Evolutionary conservation across 1,139 yeast species (phyloP).

Genomic region (Suhomyces bokatorum): DNA sequence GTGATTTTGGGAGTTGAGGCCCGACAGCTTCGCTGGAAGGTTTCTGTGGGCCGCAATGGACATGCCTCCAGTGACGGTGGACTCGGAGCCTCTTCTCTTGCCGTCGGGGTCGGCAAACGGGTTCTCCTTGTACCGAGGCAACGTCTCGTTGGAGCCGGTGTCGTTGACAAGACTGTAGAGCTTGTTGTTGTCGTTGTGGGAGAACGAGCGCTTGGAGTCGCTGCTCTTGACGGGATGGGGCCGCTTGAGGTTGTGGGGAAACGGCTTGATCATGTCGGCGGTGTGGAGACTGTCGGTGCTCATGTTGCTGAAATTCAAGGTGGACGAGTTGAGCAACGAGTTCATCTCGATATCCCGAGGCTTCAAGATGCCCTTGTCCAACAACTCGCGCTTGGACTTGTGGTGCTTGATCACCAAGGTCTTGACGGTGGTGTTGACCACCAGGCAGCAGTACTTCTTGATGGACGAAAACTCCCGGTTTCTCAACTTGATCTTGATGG

Average conservation of each 20-base stretch:
- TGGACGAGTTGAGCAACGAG: constrained; percentile 25
- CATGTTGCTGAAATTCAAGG: constrained; percentile 7
- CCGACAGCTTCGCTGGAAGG: constrained; percentile 1
- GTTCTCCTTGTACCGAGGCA: constrained; percentile 2
- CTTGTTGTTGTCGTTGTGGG: constrained; percentile 14
- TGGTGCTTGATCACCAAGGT: constrained; percentile 51
- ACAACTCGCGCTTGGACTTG: constrained; percentile 36
- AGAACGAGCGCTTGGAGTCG: constrained; percentile 1
- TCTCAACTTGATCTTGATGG: constrained; percentile 50
- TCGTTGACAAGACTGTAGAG: constrained; percentile 9
- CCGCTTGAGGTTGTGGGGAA: constrained; percentile 10
- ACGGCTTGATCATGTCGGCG: constrained; percentile 6
- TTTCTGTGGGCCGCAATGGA: not conserved
- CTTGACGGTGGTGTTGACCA: constrained; percentile 58
- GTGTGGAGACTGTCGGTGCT: constrained; percentile 6
- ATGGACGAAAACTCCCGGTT: constrained; percentile 39
- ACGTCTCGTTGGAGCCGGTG: constrained; percentile 6
- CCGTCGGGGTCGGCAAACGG: constrained; percentile 7
- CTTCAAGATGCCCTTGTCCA: constrained; percentile 36
- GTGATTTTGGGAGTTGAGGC: not conserved
- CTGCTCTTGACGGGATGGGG: constrained; percentile 8
- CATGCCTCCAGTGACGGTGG: constrained; percentile 1
- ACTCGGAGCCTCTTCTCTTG: constrained; percentile 1
- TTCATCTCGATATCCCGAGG: constrained; percentile 26
- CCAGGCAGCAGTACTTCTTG: constrained; percentile 58